Percentiles rank a stretch among this genome's conserved stretches.
phyloP scores from a whole-genome alignment of 2,329 filamentous ascomycete species.

The Monosporascus sp. region DNA sequence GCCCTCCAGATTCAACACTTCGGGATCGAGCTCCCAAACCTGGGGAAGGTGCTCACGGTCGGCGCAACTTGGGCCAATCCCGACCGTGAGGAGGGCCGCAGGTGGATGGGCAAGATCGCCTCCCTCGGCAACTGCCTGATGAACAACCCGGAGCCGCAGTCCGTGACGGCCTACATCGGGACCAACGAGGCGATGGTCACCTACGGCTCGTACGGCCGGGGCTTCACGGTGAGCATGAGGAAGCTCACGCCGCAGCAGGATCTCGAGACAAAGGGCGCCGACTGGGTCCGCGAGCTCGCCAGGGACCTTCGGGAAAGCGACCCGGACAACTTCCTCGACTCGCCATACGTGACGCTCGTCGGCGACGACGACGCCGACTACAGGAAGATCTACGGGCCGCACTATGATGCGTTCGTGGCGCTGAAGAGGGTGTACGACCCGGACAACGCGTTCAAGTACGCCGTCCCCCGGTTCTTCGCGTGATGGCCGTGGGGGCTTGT shows the following conservation, averaged over 20 bases:
- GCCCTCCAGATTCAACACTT: constrained; percentile 23
- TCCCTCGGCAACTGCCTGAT: constrained; percentile 20
- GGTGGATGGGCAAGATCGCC: constrained; percentile 23
- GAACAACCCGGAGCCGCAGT: constrained; percentile 21
- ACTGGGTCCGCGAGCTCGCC: constrained; percentile 17
- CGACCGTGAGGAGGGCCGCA: constrained; percentile 24
- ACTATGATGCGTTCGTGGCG: constrained; percentile 16
- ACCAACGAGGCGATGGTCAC: constrained; percentile 15
- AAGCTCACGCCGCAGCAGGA: constrained; percentile 18
- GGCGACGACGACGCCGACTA: constrained; percentile 19
- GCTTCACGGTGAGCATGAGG: constrained; percentile 16
- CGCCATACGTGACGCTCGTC: constrained; percentile 28
- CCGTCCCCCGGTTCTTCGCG: constrained; percentile 10
- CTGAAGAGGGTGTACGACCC: constrained; percentile 32
- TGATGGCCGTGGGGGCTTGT: neutral
- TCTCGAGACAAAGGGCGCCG: constrained; percentile 14
- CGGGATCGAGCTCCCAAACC: constrained; percentile 24
- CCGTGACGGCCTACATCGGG: constrained; percentile 15
- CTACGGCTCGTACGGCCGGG: constrained; percentile 13
- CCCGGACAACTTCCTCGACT: constrained; percentile 21
- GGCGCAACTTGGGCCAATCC: constrained; percentile 29
- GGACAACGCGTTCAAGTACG: constrained; percentile 28
- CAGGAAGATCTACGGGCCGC: constrained; percentile 24
- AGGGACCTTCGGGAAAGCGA: constrained; percentile 17
- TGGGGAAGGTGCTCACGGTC: constrained; percentile 21